These are phyloP conservation scores for Candida easanensis DNA, from an alignment of 805 yeast species.

Conservation along the genomic window DNA sequence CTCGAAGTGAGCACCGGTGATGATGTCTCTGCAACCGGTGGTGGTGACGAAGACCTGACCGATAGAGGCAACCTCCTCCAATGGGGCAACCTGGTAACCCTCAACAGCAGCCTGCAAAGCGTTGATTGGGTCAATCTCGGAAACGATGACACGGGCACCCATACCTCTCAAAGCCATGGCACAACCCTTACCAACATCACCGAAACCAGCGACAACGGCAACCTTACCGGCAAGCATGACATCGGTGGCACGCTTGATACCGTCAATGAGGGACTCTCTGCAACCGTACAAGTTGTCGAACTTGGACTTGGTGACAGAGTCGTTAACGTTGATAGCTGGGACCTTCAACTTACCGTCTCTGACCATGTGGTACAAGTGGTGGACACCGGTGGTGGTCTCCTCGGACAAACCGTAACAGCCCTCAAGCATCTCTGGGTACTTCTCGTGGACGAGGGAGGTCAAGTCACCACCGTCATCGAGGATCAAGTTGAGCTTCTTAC, in stretches of 20 bases:
- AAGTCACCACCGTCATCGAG: conserved; percentile 99
- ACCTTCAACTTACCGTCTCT: conserved; percentile 87
- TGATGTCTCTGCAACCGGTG: conserved; percentile 98
- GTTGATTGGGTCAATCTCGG: conserved; percentile 98
- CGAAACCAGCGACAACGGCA: conserved; percentile 98
- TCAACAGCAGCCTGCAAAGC: conserved; percentile 99
- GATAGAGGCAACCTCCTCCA: conserved; percentile 86
- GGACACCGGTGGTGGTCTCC: conserved; percentile 99
- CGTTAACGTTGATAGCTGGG: conserved; percentile 99
- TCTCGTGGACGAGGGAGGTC: conserved; percentile 93
- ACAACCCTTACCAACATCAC: conserved; percentile 99
- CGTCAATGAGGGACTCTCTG: conserved; percentile 97
- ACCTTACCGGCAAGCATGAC: conserved; percentile 99
- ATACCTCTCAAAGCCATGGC: conserved; percentile 97
- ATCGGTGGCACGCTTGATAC: conserved; percentile 99
- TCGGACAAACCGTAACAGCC: conserved; percentile 95
- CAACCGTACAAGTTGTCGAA: conserved; percentile 99
- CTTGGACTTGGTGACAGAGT: conserved; percentile 98
- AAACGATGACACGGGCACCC: conserved; percentile 98
- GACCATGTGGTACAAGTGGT: conserved; percentile 96
- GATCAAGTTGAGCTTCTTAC: conserved; percentile 91
- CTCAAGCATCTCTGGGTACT: conserved; percentile 95
- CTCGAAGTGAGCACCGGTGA: conserved; percentile 82
- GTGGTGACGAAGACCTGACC: conserved; percentile 99
- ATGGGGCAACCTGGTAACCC: conserved; percentile 95